Percentiles rank a stretch among this genome's conserved stretches.
These are phyloP conservation scores for Phaeotremella fagi DNA, from an alignment of 768 basidiomycete species.

Conservation along the genomic window DNA sequence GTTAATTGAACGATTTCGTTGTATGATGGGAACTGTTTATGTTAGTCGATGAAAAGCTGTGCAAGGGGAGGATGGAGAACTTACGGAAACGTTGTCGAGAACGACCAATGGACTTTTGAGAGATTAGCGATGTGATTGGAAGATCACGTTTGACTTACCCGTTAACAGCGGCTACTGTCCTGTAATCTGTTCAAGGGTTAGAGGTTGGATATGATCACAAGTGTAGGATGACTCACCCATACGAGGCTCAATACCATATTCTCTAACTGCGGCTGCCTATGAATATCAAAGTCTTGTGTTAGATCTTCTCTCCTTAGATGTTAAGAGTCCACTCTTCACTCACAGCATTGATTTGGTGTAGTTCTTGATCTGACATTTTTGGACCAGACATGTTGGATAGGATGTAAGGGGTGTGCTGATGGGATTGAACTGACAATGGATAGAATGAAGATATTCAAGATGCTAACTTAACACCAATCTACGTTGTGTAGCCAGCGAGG, in stretches of 20 bases:
- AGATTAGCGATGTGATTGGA: slow-evolving; percentile 1
- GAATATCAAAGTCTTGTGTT: not conserved
- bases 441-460: not conserved
- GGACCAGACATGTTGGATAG: not conserved
- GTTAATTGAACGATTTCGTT: slow-evolving; percentile 97
- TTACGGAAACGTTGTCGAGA: slow-evolving; percentile 94
- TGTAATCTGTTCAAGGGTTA: slow-evolving; percentile 63
- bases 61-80: slow-evolving; percentile 16
- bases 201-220: slow-evolving; percentile 7
- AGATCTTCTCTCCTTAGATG: not conserved
- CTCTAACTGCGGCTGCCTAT: slow-evolving; percentile 34
- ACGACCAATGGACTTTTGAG: slow-evolving; percentile 78
- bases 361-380: slow-evolving; percentile 39
- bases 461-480: not conserved
- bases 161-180: slow-evolving; percentile 97
- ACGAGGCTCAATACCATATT: slow-evolving; percentile 32
- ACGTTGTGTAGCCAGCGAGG: not conserved
- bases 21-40: slow-evolving; percentile 81
- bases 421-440: not conserved
- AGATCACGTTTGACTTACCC: slow-evolving; percentile 59
- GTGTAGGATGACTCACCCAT: slow-evolving; percentile 18
- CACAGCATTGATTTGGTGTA: slow-evolving; percentile 45
- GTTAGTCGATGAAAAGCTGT: slow-evolving; percentile 4
- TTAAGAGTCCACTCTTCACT: too few species aligned
- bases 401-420: not conserved